phyloP scores from a whole-genome alignment of 805 yeast genomes.

The Cyberlindnera americana region DNA sequence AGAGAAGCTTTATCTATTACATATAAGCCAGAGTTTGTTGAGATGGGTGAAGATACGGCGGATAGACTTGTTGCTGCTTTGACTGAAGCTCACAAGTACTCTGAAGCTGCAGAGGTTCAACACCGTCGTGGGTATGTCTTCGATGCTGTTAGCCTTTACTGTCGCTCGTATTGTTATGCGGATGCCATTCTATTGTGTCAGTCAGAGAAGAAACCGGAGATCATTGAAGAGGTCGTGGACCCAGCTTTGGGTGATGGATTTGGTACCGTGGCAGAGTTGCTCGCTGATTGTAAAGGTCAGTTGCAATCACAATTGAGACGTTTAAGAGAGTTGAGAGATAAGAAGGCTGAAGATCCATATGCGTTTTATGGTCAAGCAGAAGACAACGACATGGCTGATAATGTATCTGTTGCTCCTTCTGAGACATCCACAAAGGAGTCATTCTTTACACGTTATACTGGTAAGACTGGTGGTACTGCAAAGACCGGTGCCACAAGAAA shows the following conservation, averaged over 20 bases:
- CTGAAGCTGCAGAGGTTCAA: constrained; percentile 79
- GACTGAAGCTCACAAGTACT: constrained; percentile 65
- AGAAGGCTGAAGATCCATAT: constrained; percentile 81
- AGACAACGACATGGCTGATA: constrained; percentile 74
- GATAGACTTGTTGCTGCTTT: constrained; percentile 57
- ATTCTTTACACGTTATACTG: constrained; percentile 92
- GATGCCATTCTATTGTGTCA: constrained; percentile 69
- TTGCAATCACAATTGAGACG: constrained; percentile 77
- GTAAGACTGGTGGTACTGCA: constrained; percentile 94
- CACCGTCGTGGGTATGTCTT: constrained; percentile 57
- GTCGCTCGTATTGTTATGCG: constrained; percentile 71
- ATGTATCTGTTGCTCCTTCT: constrained; percentile 91
- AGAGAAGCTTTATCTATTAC: constrained; percentile 72
- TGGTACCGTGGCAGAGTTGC: constrained; percentile 77
- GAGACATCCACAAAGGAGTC: constrained; percentile 92
- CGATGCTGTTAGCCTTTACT: constrained; percentile 62
- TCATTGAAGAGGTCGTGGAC: constrained; percentile 61
- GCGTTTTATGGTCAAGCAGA: constrained; percentile 71
- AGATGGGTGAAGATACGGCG: constrained; percentile 44
- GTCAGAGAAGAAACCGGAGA: constrained; percentile 38
- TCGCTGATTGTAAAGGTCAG: constrained; percentile 93
- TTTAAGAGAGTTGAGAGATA: constrained; percentile 76
- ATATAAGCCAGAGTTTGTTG: constrained; percentile 37
- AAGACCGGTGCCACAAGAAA: constrained; percentile 93
- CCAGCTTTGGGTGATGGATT: constrained; percentile 82